A percentile compares a stretch with the other conserved stretches of the same genome.
These are phyloP conservation scores for Solanum hybrid DNA, from an alignment of 305 asterid genomes.

Conservation along the genomic window DNA sequence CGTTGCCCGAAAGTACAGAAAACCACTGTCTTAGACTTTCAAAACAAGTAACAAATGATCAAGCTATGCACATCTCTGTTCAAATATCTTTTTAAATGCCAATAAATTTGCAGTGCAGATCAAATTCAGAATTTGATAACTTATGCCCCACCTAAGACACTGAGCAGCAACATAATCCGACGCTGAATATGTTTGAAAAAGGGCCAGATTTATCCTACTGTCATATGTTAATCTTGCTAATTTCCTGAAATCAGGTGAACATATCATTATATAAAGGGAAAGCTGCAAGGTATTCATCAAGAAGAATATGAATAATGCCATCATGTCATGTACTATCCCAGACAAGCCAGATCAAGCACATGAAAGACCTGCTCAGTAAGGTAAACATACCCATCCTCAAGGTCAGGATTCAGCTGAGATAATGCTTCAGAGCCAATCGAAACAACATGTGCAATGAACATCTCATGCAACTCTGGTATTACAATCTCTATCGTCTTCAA, in stretches of 20 bases:
- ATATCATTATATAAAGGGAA: not conserved
- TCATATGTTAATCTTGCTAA: conserved; percentile 45
- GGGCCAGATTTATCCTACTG: conserved; percentile 61
- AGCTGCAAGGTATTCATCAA: not conserved
- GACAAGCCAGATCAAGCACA: not conserved
- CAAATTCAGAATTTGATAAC: not conserved
- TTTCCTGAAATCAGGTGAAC: conserved; percentile 32
- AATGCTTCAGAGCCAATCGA: conserved; percentile 80
- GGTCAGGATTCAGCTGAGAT: conserved; percentile 52
- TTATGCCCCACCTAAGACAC: conserved; percentile 52
- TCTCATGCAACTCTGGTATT: conserved; percentile 84
- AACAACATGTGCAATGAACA: conserved; percentile 79
- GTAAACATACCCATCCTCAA: conserved; percentile 70
- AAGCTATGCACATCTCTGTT: not conserved
- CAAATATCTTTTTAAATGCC: not conserved
- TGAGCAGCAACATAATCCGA: conserved; percentile 82
- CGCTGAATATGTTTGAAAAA: conserved; percentile 64
- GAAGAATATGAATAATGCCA: not conserved
- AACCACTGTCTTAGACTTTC: not conserved
- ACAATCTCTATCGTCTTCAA: conserved; percentile 67
- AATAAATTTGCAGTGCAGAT: not conserved
- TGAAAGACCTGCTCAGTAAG: conserved; percentile 6
- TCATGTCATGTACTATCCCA: not conserved
- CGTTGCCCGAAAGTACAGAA: not conserved
- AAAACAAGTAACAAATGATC: not conserved